These are phyloP conservation scores for Kazachstania africana DNA, from an alignment of 805 yeast species.

Conservation along the genomic window DNA sequence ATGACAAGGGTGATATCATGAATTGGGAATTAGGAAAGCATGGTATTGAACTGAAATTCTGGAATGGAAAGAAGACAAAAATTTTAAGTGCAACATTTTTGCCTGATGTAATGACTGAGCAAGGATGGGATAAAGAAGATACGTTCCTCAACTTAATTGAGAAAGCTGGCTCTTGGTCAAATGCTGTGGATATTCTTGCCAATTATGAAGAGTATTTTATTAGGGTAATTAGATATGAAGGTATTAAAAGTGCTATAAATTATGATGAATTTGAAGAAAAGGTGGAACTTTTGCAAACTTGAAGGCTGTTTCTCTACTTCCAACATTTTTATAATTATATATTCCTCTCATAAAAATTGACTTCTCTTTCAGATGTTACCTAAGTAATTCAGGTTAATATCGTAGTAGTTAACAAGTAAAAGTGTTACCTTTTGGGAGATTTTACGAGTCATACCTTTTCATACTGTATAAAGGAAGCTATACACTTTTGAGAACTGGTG, in stretches of 20 bases:
- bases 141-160: constrained; percentile 60
- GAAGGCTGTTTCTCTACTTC: too few relatives aligned
- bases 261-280: constrained; percentile 31
- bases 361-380: too few relatives aligned
- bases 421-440: too few relatives aligned
- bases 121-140: constrained; percentile 57
- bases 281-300: constrained; percentile 26
- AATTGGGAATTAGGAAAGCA: constrained; percentile 80
- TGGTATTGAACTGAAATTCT: constrained; percentile 59
- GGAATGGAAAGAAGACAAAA: constrained; percentile 24
- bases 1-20: constrained; percentile 40
- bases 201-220: constrained; percentile 25
- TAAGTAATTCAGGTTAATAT: too few relatives aligned
- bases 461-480: too few relatives aligned
- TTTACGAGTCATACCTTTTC: too few relatives aligned
- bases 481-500: too few relatives aligned
- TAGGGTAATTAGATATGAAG: constrained; percentile 45
- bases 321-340: too few relatives aligned
- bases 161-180: constrained; percentile 48
- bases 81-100: constrained; percentile 66
- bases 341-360: too few relatives aligned
- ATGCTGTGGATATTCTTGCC: constrained; percentile 24
- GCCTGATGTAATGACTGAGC: constrained; percentile 85
- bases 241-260: constrained; percentile 33
- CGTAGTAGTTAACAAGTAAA: too few relatives aligned